These are phyloP conservation scores for Cenchrus purpureus DNA, from an alignment of 176 grass and related monocot genomes.

Conservation along the genomic window DNA sequence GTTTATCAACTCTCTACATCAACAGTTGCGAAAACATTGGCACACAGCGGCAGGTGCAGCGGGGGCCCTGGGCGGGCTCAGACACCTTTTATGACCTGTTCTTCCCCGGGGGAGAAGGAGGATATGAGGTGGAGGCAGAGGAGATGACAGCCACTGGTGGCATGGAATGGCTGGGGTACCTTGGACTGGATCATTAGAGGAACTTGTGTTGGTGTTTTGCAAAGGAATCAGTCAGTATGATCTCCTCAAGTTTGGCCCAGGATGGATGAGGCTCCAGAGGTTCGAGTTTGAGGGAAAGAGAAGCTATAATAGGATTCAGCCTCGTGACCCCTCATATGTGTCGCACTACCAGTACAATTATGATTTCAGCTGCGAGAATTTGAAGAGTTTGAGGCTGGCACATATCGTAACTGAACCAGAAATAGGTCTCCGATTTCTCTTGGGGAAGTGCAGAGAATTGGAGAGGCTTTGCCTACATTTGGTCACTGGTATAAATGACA, in stretches of 20 bases:
- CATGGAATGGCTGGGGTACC: slow-evolving; percentile 57
- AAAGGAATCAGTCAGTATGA: slow-evolving; percentile 41
- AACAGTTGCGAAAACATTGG: too few species aligned
- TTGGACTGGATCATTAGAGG: slow-evolving; percentile 54
- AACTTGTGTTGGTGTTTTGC: slow-evolving; percentile 45
- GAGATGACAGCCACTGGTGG: background rate
- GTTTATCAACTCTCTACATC: slow-evolving; percentile 36
- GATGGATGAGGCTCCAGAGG: slow-evolving; percentile 35
- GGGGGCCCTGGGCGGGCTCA: too few species aligned
- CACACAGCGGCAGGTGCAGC: too few species aligned
- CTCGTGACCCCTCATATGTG: slow-evolving; percentile 2
- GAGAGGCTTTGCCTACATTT: slow-evolving; percentile 52
- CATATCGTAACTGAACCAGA: slow-evolving; percentile 18
- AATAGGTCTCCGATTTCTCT: slow-evolving; percentile 40
- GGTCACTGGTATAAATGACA: slow-evolving; percentile 41
- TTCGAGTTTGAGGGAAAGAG: slow-evolving; percentile 52
- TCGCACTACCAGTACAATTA: background rate
- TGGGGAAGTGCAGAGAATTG: slow-evolving; percentile 37
- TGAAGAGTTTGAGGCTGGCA: slow-evolving; percentile 53
- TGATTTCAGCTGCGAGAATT: slow-evolving; percentile 36
- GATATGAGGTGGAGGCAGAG: too few species aligned
- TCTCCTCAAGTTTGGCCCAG: slow-evolving; percentile 33
- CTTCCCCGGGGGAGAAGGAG: too few species aligned
- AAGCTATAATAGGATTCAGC: background rate
- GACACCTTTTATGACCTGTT: slow-evolving; percentile 28